Evolutionary conservation across 176 grass and related monocot genomes (phyloP), one percentile per base, ranked within the genome.

Genomic region (Bothriochloa decipiens): DNA sequence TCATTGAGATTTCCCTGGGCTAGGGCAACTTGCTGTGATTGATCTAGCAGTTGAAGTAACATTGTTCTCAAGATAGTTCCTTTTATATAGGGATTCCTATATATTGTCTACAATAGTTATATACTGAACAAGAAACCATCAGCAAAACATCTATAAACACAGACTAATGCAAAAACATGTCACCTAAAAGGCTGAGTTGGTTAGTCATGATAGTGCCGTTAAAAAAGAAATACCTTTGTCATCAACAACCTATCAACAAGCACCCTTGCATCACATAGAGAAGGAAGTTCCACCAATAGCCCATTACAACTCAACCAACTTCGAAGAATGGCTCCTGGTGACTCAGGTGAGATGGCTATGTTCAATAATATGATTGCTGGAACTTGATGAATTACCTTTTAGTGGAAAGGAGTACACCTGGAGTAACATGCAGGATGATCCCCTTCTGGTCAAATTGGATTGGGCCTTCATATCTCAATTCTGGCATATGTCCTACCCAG

Each of bases 201-300:
- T 28, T 5, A 40, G 20, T 23, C 11, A 66, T 60, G 55, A 3
- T n/a, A 58, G 20, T 58, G 53, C 29, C 1, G 0, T 65, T 65
- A 4, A 76, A 8, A 75, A 66, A 76, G 37, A 84, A 75, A 76
- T 67, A 76, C 42, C 71, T 84, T 53, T 65, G 45, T 52, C 28
- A 67, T 35, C 64, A 68, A 45, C 64, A 14, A 22, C 11, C 63
- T 68, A 80, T 67, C 18, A 80, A 33, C 10, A 22, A 68, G 65
- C 27, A 33, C 11, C 37, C 25, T 64, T 79, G 77, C 61, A 66
- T 27, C 72, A 66, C 10, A 57, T 37, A 23, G 74, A 37, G 20
- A 12, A 55, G 72, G 32, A 58, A 76, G 74, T n/a, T 60, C 32
- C 12, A 1, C 50, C 11, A 43, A 22, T 42, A 43, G 68, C 22